Base-by-base conservation (phyloP, 2,329 filamentous ascomycete species). In the Colletotrichum echinochloae region DNA sequence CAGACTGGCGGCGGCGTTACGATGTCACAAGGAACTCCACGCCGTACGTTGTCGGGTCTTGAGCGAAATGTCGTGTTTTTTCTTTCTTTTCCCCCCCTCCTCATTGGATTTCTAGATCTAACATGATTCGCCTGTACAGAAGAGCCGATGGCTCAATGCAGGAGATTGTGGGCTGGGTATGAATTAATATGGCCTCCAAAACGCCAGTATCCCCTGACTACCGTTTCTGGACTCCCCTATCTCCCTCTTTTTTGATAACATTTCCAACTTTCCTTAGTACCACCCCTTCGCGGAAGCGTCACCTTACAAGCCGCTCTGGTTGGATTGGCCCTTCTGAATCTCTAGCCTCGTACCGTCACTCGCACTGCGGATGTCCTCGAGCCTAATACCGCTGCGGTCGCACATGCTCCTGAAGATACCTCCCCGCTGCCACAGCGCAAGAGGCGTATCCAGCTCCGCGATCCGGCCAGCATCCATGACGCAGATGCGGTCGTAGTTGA, bases 391-490 rank as follows among this genome's bases (percentile, higher is more conserved):
- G 77, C 93, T 95, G 60, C 93, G 86, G 54, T 97, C 94, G 78
- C 95, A 97, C 95, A 97, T 97, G 44, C 91, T 85, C 74, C 92
- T 87, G 81, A 98, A 98, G 65, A 98, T 94, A 0, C 93, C 92
- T 12, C 88, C 90, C 35, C 77, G 79, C 70, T 91, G 87, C 86
- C 92, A 98, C 71, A 99, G 83, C 52, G 84, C 86, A 51, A 92
- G 77, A 2, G 96, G 96, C 18, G 88, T 87, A 77, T 93, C 96
- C 73, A 98, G 85, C 86, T 98, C 95, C 0, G 93, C 94, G 77
- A 99, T 98, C 20, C 83, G 82, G 0, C 96, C 96, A 54, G 91
- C 87, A 76, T 98, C 95, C 95, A 99, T 97, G 75, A 99, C 96
- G 76, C 94, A 95, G 78, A 99, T 97, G 56, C 95, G 90, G 80